phyloP scores from a whole-genome alignment of 768 basidiomycete genomes.

The Serendipita indica region DNA sequence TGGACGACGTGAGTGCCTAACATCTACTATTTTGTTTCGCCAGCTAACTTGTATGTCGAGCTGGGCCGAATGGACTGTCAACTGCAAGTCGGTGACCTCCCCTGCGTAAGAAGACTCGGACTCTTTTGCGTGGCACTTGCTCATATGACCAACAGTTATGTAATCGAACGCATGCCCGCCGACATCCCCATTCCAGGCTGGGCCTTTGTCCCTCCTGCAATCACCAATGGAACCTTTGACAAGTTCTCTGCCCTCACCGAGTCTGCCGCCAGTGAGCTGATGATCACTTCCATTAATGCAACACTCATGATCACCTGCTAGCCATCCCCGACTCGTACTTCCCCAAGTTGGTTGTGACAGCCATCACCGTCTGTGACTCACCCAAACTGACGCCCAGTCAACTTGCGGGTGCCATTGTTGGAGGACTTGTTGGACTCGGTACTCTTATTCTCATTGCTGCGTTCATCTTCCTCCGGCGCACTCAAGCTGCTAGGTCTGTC shows the following conservation, averaged over 20 bases:
- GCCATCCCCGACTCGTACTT: background rate
- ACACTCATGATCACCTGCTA: no score
- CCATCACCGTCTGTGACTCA: background rate
- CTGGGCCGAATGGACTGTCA: background rate
- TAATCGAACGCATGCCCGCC: background rate
- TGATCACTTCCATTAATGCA: background rate
- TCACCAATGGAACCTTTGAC: background rate
- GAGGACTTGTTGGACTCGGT: background rate
- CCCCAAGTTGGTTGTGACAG: background rate
- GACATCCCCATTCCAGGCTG: background rate
- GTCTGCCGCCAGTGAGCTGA: background rate
- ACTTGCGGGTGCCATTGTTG: background rate
- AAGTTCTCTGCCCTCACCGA: background rate
- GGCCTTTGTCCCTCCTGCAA: background rate
- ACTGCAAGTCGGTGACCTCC: background rate
- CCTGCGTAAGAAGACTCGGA: background rate
- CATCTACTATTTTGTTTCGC: background rate
- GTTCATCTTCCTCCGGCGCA: background rate
- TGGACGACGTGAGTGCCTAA: background rate
- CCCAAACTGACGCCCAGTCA: background rate
- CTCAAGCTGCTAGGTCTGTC: background rate
- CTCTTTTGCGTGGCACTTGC: background rate
- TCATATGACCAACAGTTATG: background rate
- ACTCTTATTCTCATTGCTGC: background rate
- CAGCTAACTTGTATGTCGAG: background rate